Percentiles rank a stretch among this genome's conserved stretches.
Evolutionary conservation across 2,329 filamentous ascomycete species (phyloP).

Genomic region (Beauveria caledonica): DNA sequence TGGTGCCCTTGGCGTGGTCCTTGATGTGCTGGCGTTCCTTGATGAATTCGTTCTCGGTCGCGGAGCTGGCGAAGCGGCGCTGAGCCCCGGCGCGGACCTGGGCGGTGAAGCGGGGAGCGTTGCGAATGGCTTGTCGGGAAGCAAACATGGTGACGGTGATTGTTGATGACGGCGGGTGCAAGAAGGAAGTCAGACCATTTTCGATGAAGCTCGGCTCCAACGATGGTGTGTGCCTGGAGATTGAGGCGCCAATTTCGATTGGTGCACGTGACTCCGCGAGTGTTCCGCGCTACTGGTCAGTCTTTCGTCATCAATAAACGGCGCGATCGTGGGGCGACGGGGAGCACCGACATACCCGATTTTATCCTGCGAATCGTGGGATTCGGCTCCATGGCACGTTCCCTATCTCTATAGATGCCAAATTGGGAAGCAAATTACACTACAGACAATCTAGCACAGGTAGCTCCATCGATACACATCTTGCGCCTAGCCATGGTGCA

Average conservation of each 20-base stretch:
- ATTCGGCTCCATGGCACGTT: background rate
- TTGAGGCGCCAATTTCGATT: constrained; percentile 8
- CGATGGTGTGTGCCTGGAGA: constrained; percentile 9
- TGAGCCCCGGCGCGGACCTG: constrained; percentile 54
- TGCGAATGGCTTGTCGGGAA: constrained; percentile 53
- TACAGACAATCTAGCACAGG: too few species aligned
- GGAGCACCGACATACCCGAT: background rate
- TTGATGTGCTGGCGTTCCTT: constrained; percentile 85
- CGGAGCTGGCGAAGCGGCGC: constrained; percentile 62
- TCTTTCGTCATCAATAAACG: background rate
- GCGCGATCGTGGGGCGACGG: constrained; percentile 8
- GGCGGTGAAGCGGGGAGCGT: constrained; percentile 53
- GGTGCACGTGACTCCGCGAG: constrained; percentile 10
- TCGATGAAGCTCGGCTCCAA: constrained; percentile 26
- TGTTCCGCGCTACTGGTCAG: constrained; percentile 1
- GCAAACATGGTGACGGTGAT: constrained; percentile 48
- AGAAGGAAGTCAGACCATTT: constrained; percentile 25
- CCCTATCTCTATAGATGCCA: background rate
- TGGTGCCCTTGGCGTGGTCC: constrained; percentile 77
- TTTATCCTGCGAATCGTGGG: background rate
- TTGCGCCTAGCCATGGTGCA: background rate
- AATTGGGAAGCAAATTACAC: background rate
- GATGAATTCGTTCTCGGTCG: constrained; percentile 88
- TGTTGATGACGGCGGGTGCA: constrained; percentile 19
- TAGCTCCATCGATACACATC: background rate